These are phyloP conservation scores for Dendrobium chrysotoxum DNA, from an alignment of 106 monocot species.

Conservation along the genomic window DNA sequence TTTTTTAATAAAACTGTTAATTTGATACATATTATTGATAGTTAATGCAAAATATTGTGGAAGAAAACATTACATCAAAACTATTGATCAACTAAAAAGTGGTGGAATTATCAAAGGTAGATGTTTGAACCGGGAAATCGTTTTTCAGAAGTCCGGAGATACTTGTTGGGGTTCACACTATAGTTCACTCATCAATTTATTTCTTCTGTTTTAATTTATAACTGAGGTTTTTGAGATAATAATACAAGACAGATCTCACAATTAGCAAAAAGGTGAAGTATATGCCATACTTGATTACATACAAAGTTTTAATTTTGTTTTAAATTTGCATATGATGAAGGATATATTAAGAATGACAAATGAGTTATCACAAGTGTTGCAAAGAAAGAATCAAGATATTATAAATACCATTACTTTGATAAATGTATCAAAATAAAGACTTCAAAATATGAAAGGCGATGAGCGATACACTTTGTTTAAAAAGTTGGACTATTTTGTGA, in stretches of 20 bases:
- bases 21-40: no score
- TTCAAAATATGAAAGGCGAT: background rate
- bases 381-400: background rate
- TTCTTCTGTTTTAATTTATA: background rate
- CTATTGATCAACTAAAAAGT: background rate
- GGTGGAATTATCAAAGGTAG: background rate
- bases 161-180: background rate
- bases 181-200: background rate
- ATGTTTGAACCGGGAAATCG: background rate
- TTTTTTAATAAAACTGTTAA: no score
- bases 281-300: background rate
- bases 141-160: background rate
- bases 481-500: background rate
- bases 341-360: background rate
- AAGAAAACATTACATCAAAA: no score
- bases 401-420: background rate
- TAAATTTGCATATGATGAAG: background rate
- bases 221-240: no score
- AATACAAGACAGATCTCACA: background rate
- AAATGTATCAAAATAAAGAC: background rate
- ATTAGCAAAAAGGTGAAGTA: background rate
- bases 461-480: background rate
- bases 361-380: conserved; percentile 8
- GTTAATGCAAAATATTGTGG: no score
- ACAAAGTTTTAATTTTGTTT: background rate